A percentile compares a stretch with the other conserved stretches of the same genome.
Conservation (phyloP, 139 green algal species). For the Coelastrella sp. region DNA sequence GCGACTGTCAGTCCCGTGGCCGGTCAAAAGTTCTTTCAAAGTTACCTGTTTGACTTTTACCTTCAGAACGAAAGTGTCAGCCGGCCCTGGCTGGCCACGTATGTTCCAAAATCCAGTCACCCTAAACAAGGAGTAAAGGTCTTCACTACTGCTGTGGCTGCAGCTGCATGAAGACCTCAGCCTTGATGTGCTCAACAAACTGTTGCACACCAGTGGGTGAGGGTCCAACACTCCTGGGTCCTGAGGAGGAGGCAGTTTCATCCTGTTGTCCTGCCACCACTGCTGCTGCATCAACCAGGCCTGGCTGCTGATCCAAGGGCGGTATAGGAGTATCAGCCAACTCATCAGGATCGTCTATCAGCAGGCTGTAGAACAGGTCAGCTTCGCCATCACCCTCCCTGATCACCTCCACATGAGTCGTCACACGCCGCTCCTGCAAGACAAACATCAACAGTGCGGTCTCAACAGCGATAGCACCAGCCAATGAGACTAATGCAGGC, state of each 20-base stretch:
- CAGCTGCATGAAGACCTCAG: constrained; percentile 57
- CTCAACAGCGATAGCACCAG: background rate
- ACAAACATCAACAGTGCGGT: constrained; percentile 7
- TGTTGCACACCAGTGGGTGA: constrained; percentile 54
- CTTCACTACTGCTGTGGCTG: constrained; percentile 26
- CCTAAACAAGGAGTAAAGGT: too few relatives aligned
- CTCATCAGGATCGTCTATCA: constrained; percentile 81
- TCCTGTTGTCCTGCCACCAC: background rate
- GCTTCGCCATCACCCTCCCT: constrained; percentile 66
- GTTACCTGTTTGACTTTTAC: too few relatives aligned
- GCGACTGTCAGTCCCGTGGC: too few relatives aligned
- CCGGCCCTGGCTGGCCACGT: too few relatives aligned
- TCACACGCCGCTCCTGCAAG: constrained; percentile 68
- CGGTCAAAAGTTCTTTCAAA: too few relatives aligned
- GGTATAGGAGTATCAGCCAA: constrained; percentile 19
- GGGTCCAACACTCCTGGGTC: background rate
- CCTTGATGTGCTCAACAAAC: constrained; percentile 65
- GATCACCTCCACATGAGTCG: constrained; percentile 74
- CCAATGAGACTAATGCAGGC: constrained; percentile 28
- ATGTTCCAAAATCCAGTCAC: too few relatives aligned
- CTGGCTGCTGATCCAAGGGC: constrained; percentile 43
- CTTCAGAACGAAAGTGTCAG: too few relatives aligned
- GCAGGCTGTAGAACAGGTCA: constrained; percentile 68
- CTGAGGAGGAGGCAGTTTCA: background rate
- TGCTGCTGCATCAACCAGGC: background rate